These are phyloP conservation scores for Xerocomellus chrysenteron DNA, from an alignment of 768 basidiomycete genomes.

Conservation along the genomic window DNA sequence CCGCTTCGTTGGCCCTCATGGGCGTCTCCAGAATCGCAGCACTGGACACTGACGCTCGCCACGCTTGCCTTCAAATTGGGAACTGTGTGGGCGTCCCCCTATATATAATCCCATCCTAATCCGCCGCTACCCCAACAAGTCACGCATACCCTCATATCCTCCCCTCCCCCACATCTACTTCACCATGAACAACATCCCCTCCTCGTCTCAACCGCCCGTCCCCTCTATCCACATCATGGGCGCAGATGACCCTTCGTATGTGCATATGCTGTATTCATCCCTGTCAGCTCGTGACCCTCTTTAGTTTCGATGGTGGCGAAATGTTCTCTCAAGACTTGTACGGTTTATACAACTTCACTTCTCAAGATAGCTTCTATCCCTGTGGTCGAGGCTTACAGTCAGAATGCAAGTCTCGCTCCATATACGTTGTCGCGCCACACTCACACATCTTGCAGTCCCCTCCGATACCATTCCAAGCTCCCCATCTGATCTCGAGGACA, in stretches of 20 bases:
- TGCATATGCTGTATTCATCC: conserved; percentile 2
- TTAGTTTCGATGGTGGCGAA: conserved; percentile 8
- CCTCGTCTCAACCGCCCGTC: conserved; percentile 1
- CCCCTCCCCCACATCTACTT: background rate
- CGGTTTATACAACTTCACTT: background rate
- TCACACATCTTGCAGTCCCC: conserved; percentile 7
- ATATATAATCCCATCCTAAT: conserved; percentile 20
- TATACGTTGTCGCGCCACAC: conserved; percentile 13
- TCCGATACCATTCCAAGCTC: background rate
- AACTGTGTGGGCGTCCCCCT: conserved; percentile 3
- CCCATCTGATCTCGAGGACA: conserved; percentile 15
- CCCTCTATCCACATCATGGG: conserved; percentile 19
- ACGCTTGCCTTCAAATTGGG: conserved; percentile 5
- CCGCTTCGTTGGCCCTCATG: conserved; percentile 2
- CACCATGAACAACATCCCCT: conserved; percentile 13
- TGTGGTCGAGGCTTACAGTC: conserved; percentile 3
- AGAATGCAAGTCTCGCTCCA: conserved; percentile 2
- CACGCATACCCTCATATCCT: conserved; percentile 4
- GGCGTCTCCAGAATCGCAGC: conserved; percentile 9
- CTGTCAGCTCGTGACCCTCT: conserved; percentile 8
- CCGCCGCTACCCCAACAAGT: conserved; percentile 1
- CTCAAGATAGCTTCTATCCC: background rate
- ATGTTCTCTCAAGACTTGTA: background rate
- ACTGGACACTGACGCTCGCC: conserved; percentile 11
- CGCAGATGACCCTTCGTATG: conserved; percentile 18